Evolutionary conservation across 2,329 filamentous ascomycete species (phyloP).

Genomic region (Bipolaris sorokiniana): DNA sequence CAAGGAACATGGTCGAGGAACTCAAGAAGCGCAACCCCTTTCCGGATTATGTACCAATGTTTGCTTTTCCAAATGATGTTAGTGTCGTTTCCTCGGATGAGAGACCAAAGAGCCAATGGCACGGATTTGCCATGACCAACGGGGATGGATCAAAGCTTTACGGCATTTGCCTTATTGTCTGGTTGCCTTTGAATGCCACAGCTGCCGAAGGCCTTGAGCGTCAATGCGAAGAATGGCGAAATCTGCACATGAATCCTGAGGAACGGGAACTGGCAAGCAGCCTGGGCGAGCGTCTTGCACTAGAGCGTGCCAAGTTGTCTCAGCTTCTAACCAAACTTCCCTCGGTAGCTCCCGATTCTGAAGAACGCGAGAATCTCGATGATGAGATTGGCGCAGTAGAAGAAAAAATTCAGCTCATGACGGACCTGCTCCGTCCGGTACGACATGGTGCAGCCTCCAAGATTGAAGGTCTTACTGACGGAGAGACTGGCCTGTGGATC

Average conservation of each 20-base stretch:
- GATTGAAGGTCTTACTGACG: conserved; percentile 94
- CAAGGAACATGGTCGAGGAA: conserved; percentile 81
- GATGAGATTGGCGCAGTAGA: conserved; percentile 95
- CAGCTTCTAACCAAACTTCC: conserved; percentile 84
- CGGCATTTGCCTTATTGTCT: conserved; percentile 88
- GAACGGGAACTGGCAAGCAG: conserved; percentile 92
- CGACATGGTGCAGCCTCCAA: conserved; percentile 94
- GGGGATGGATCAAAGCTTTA: conserved; percentile 91
- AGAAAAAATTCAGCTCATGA: conserved; percentile 97
- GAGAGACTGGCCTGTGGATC: conserved; percentile 95
- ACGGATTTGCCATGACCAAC: conserved; percentile 97
- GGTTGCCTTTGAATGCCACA: conserved; percentile 82
- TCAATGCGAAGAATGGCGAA: conserved; percentile 60
- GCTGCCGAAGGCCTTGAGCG: conserved; percentile 84
- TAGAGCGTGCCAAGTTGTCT: conserved; percentile 87
- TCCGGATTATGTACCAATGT: conserved; percentile 98
- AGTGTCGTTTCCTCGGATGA: conserved; percentile 96
- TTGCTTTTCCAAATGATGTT: conserved; percentile 97
- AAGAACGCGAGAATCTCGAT: conserved; percentile 81
- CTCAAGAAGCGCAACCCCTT: conserved; percentile 80
- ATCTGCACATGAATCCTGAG: conserved; percentile 80
- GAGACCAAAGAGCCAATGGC: conserved; percentile 94
- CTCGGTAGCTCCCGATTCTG: conserved; percentile 77
- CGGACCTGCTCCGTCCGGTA: conserved; percentile 89
- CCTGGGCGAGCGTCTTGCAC: conserved; percentile 83